Base-by-base conservation (phyloP, 352 stramenopile species). In the Phytopythium boreale region DNA sequence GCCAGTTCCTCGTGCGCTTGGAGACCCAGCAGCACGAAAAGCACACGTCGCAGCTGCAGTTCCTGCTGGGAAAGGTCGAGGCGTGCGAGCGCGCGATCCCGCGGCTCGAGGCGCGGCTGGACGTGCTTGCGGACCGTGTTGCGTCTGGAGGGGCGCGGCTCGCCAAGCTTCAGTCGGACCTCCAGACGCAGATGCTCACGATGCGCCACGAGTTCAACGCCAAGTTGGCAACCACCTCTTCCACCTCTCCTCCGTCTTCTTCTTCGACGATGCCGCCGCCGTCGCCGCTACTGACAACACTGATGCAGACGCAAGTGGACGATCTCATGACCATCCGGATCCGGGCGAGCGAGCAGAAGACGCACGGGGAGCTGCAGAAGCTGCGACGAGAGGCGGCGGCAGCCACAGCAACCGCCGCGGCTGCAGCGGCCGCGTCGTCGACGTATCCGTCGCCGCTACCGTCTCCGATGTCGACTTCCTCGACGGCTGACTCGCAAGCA, bases 1-100 rank as follows among this genome's bases (percentile, higher is more conserved):
- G 74, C 7, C 80, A 84, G 55, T 84, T 87, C 43, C 57, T 89
- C 10, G 62, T 77, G 39, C 69, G 71, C 1, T 83, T 89, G 76
- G 80, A 87, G 64, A 77, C 66, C 24, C 80, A 89, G 57, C 80
- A 89, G 31, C 74, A 83, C 47, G 78, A 87, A 27, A 80, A 82
- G 76, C 79, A 79, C 50, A 63, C 76, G 0, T 82, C 68, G 1
- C 72, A 89, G 52, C 59, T 87, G 9, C 78, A 89, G 55, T 75
- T 81, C 12, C 59, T 89, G 11, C 61, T 75, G 9, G 78, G 77
- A 27, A 89, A 87, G 61, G 76, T 89, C 5, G 78, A 89, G 4
- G 67, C 78, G 0, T 89, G 78, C 37, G 80, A 89, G 57, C 76
- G 80, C n/a, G 76, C 78, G 6, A 70, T 89, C n/a, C 77, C 80